phyloP scores from a whole-genome alignment of 768 basidiomycete genomes.

The Lyophyllum atratum region DNA sequence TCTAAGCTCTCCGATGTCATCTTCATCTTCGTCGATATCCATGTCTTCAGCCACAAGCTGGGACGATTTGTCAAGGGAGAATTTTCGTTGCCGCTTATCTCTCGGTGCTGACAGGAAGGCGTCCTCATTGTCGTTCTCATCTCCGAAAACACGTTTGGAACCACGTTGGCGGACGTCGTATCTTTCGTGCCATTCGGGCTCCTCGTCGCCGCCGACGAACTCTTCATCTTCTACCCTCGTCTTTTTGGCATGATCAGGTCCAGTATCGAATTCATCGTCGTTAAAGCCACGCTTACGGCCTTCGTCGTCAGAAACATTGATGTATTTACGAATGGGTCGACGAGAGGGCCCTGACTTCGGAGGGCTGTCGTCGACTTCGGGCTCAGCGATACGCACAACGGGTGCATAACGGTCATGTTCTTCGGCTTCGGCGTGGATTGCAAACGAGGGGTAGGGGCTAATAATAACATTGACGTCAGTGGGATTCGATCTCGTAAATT shows the following conservation, averaged over 20 bases:
- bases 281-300: constrained; percentile 43
- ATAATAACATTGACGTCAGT: constrained; percentile 1
- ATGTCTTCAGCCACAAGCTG: constrained; percentile 41
- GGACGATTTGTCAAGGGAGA: constrained; percentile 43
- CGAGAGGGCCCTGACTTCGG: constrained; percentile 25
- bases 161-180: constrained; percentile 37
- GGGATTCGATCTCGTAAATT: not conserved
- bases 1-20: constrained; percentile 40
- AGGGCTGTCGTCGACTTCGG: constrained; percentile 16
- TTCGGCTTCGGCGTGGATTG: constrained; percentile 29
- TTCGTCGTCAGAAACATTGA: constrained; percentile 31
- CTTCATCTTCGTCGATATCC: constrained; percentile 50
- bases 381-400: constrained; percentile 18
- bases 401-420: constrained; percentile 40
- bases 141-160: constrained; percentile 50
- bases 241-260: constrained; percentile 50
- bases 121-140: constrained; percentile 48
- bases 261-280: constrained; percentile 43
- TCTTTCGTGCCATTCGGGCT: constrained; percentile 38
- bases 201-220: constrained; percentile 49
- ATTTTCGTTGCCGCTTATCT: constrained; percentile 60
- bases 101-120: constrained; percentile 33
- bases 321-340: constrained; percentile 31
- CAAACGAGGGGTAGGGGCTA: constrained; percentile 5
- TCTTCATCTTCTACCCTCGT: constrained; percentile 53